These are phyloP conservation scores for Epichloe amarillans DNA, from an alignment of 2,329 filamentous ascomycete genomes.

Conservation along the genomic window DNA sequence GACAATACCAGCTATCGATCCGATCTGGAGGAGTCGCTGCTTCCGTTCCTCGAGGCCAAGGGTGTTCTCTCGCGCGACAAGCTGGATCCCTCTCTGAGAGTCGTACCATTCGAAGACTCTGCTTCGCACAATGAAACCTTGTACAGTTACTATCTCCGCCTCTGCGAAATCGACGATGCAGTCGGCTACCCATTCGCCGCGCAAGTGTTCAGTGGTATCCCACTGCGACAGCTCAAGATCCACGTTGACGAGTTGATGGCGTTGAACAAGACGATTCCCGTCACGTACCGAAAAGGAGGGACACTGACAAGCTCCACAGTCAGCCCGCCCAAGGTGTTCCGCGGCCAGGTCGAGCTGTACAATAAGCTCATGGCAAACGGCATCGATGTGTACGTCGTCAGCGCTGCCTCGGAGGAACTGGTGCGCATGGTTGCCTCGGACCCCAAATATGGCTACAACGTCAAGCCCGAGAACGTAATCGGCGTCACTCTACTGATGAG, in stretches of 20 bases:
- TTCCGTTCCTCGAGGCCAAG: slow-evolving; percentile 29
- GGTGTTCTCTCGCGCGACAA: slow-evolving; percentile 26
- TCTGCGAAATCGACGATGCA: slow-evolving; percentile 27
- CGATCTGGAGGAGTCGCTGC: slow-evolving; percentile 29
- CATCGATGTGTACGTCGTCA: slow-evolving; percentile 30
- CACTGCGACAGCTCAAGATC: slow-evolving; percentile 30
- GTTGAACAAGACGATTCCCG: slow-evolving; percentile 22
- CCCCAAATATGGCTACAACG: slow-evolving; percentile 31
- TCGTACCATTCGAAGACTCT: slow-evolving; percentile 29
- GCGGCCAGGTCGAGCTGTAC: slow-evolving; percentile 29
- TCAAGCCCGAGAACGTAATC: slow-evolving; percentile 29
- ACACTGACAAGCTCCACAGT: slow-evolving; percentile 16
- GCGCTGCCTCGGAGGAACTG: slow-evolving; percentile 28
- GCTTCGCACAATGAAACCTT: slow-evolving; percentile 24
- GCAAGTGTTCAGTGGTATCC: slow-evolving; percentile 27
- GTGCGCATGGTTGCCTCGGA: slow-evolving; percentile 33
- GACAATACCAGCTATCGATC: slow-evolving; percentile 31
- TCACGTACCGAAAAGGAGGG: slow-evolving; percentile 23
- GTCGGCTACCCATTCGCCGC: slow-evolving; percentile 31
- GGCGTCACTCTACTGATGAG: slow-evolving; percentile 26
- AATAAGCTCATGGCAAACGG: slow-evolving; percentile 28
- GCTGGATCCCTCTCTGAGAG: slow-evolving; percentile 25
- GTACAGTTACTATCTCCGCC: slow-evolving; percentile 31
- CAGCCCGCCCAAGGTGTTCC: slow-evolving; percentile 23
- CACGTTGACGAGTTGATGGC: slow-evolving; percentile 34